Base-by-base conservation (phyloP, 192 early-diverging fungal species). In the Rhizoclosmatium globosum region DNA sequence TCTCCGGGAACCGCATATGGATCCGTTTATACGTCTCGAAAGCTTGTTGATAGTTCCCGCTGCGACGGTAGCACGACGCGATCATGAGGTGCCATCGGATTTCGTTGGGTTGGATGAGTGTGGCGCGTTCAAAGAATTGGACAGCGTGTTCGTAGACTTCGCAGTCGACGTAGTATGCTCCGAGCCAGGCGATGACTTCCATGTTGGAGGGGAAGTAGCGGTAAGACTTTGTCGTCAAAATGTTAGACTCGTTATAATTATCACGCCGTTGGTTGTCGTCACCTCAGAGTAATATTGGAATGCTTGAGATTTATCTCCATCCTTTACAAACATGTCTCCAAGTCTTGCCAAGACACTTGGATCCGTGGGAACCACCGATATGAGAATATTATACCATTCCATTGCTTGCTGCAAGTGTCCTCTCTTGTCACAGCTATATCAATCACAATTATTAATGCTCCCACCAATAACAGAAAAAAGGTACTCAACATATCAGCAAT, bases 281-380 rank as follows among this genome's bases (percentile, higher is more conserved):
- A 86, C 86, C 82, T 91, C 89, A 6, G 89, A 90, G 58, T 85
- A 91, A 65, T 89, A 87, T 61, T 91, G 89, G 82, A 90, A 88
- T 17, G 89, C 89, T 75, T 91, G 89, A 3, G 87, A 85, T 74
- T 86, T 86, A 68, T 91, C 89, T 2, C 86, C 86, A 43, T 87
- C 83, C 4, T 79, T 79, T 13, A 83, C 85, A 70, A 82, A 86
- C 74, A 91, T 83, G 44, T 82, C 82, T 9, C 89, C 89, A 42
- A 91, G 81, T 56, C 81, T 72, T 2, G 87, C 85, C 11, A 91
- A 79, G 1, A 89, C 85, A 3, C 83, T 78, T 38, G 89, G 88
- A 71, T 91, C 89, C 6, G 89, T 89, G 23, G 89, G 89, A 2
- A 89, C 86, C 4, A 91, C 88, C 0, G 89, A 91, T 11, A 91